A percentile compares a stretch with the other conserved stretches of the same genome.
These are phyloP conservation scores for Trifolium dubium DNA, from an alignment of 306 rosid species.

Conservation along the genomic window DNA sequence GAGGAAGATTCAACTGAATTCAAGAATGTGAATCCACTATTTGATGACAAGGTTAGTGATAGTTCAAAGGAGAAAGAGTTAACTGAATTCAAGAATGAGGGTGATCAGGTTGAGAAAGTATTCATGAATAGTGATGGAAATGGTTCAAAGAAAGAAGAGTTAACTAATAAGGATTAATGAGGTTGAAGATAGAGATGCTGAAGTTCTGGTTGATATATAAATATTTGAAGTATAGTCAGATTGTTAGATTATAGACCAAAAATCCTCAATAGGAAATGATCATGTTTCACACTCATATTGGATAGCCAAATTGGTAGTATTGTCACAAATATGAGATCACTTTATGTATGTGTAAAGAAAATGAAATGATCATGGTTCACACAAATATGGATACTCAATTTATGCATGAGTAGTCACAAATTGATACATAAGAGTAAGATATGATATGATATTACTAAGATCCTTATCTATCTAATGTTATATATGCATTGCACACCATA, in stretches of 20 bases:
- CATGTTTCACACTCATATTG: slow-evolving; percentile 10
- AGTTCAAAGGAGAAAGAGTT: slow-evolving; percentile 36
- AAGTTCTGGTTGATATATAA: slow-evolving; percentile 8
- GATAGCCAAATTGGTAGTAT: background rate
- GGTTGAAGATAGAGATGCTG: background rate
- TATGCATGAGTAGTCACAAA: too few species aligned
- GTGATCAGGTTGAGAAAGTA: slow-evolving; percentile 3
- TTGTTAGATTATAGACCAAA: background rate
- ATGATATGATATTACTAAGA: too few species aligned
- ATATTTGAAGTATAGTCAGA: background rate
- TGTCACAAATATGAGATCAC: too few species aligned
- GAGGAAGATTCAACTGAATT: slow-evolving; percentile 41
- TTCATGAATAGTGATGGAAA: slow-evolving; percentile 17
- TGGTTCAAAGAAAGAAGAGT: slow-evolving; percentile 31
- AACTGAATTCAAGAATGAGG: slow-evolving; percentile 25
- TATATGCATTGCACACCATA: too few species aligned
- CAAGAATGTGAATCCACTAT: background rate
- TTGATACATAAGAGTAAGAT: too few species aligned
- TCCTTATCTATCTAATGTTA: too few species aligned
- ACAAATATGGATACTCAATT: too few species aligned
- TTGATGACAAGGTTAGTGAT: background rate
- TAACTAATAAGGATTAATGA: background rate
- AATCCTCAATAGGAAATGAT: background rate
- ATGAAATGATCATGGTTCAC: too few species aligned
- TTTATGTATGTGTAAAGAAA: too few species aligned